Evolutionary conservation across 192 early-diverging fungal species (phyloP), one percentile per base, ranked within the genome.

Genomic region (Podochytrium sp.): DNA sequence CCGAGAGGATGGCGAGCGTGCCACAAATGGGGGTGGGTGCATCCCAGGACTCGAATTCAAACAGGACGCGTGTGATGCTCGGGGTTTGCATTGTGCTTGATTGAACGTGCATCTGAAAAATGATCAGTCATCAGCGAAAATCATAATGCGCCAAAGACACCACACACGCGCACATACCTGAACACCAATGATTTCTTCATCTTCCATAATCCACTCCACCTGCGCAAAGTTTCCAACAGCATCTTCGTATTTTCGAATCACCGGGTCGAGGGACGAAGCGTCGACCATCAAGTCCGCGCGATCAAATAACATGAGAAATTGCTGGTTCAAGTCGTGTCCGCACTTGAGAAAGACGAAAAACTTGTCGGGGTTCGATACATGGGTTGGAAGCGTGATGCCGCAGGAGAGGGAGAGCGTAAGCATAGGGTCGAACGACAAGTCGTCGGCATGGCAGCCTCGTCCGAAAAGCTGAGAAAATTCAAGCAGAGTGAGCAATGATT

Each of bases 391-490:
- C 12, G 69, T 71, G 29, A 60, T 29, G 29, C 69, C 69, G 20
- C 18, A 16, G 0, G 25, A 18, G 35, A 71, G 20, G n/a, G 53
- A 71, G 32, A 47, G 30, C 20, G 34, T 38, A 10, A 59, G 10
- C 0, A 32, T 7, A 16, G 69, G 52, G 7, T 57, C 37, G 29
- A 34, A 42, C 3, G 69, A 71, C 16, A 71, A 25, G 41, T 71
- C 69, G 33, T 59, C 7, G 14, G 69, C 58, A 7, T 30, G 18
- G n/a, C n/a, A n/a, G 30, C 23, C 69, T 18, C 6, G 25, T 12
- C 69, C 56, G 42, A 71, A 71, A 7, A 59, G 39, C 56, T 66
- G 1, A n/a, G n/a, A n/a, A n/a, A n/a, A n/a, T n/a, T n/a, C n/a
- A n/a, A n/a, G n/a, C n/a, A n/a, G n/a, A n/a, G n/a, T n/a, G n/a